Conservation (phyloP, 371 early-diverging fungal species). For the Capillidium rhysosporum region DNA sequence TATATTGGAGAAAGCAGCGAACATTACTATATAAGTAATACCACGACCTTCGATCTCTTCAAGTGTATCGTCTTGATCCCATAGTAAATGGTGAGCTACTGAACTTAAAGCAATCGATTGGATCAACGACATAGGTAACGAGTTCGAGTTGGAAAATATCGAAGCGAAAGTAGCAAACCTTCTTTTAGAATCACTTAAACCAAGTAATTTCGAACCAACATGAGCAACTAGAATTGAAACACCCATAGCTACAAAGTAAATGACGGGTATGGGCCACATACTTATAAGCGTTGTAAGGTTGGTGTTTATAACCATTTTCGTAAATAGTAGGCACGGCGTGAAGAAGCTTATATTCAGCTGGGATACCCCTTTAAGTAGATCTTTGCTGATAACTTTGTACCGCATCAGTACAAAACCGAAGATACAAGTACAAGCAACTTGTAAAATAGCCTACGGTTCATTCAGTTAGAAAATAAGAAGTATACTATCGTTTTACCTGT, state of each 20-base stretch:
- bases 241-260: conserved; percentile 29
- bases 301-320: conserved; percentile 40
- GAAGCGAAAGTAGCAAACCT: conserved; percentile 34
- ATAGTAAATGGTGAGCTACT: conserved; percentile 29
- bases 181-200: conserved; percentile 20
- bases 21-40: conserved; percentile 50
- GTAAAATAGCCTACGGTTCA: conserved; percentile 2
- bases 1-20: conserved; percentile 48
- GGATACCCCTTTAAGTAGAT: conserved; percentile 21
- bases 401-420: conserved; percentile 2
- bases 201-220: conserved; percentile 16
- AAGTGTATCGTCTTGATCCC: conserved; percentile 33
- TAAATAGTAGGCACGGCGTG: conserved; percentile 54
- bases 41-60: conserved; percentile 45
- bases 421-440: conserved; percentile 5
- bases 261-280: conserved; percentile 45
- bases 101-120: conserved; percentile 44
- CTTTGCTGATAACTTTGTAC: background rate
- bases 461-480: background rate
- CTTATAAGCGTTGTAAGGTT: conserved; percentile 30
- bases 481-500: background rate
- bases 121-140: conserved; percentile 46
- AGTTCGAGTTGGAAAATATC: conserved; percentile 52
- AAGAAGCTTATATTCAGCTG: conserved; percentile 45
- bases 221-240: conserved; percentile 21